Conservation (phyloP, 2,329 filamentous ascomycete genomes). For the Pyricularia pennisetigena region DNA sequence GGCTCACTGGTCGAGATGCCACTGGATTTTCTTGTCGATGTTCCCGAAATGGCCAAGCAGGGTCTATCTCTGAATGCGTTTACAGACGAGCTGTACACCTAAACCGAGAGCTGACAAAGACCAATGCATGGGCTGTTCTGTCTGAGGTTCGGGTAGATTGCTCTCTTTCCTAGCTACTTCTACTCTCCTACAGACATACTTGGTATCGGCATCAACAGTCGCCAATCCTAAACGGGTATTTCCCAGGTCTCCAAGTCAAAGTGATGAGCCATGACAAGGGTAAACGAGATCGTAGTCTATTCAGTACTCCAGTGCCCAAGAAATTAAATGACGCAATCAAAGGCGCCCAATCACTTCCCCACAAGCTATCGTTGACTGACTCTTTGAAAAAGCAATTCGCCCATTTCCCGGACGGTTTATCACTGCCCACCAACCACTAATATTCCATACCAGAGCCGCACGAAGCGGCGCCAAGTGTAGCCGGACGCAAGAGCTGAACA, state of each 20-base stretch:
- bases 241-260: background rate
- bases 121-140: background rate
- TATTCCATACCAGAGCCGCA: background rate
- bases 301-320: background rate
- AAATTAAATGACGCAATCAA: background rate
- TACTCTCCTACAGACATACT: background rate
- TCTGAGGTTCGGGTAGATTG: background rate
- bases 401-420: background rate
- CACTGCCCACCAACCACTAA: background rate
- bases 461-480: background rate
- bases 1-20: slow-evolving; percentile 85
- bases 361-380: background rate
- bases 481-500: background rate
- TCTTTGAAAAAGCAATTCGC: background rate
- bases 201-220: background rate
- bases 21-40: slow-evolving; percentile 71
- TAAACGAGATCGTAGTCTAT: background rate
- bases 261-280: background rate
- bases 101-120: background rate
- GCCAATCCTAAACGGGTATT: background rate
- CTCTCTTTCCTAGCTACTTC: background rate
- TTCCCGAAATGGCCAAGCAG: slow-evolving; percentile 76
- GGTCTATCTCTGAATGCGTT: slow-evolving; percentile 63
- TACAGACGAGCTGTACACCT: slow-evolving; percentile 65
- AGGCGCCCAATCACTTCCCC: background rate